Base-by-base conservation (phyloP, 169 alveolate species). In the Plasmodium yoelii region DNA sequence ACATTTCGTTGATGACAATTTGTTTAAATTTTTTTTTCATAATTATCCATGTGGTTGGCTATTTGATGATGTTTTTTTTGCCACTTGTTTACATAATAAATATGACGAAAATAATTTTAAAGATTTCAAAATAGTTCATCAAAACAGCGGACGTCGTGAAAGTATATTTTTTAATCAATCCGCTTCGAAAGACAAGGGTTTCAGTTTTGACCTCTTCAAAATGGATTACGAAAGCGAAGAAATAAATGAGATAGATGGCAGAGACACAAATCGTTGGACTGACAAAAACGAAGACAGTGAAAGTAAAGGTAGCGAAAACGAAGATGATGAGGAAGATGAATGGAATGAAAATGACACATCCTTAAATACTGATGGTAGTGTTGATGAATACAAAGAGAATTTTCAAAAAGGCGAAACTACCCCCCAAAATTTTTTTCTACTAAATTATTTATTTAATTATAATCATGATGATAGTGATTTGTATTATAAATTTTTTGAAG, bases 11-110 rank as follows among this genome's bases (percentile, higher is more conserved):
- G 91, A 86, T 47, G 42, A 34, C 42, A 77, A 86, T 59, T 71
- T 61, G 69, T 39, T 86, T 19, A 86, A 68, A 53, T 71, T 47
- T 13, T 68, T 71, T 70, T 86, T 59, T 86, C 91, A 86, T 22
- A 86, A 86, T 55, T 86, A 86, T 60, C 91, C 91, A 46, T 12
- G 69, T 18, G 91, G 91, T 24, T 86, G 91, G 91, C 0, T 86
- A 2, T 59, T 19, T 49, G 75, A 86, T 28, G 87, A 86, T 47
- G 59, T 71, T 61, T 65, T 86, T 69, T 86, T 86, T 51, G 87
- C 71, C n/a, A 19, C 87, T 5, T 86, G 87, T 18, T 68, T 86
- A 64, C 91, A 71, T 53, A 86, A 71, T n/a, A 68, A 56, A 70
- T 86, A 86, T 51, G 91, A 86, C 56, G 91, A 86, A 22, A 13